These are phyloP conservation scores for Phaffia rhodozyma DNA, from an alignment of 1,284 basidiomycete genomes.

Conservation along the genomic window DNA sequence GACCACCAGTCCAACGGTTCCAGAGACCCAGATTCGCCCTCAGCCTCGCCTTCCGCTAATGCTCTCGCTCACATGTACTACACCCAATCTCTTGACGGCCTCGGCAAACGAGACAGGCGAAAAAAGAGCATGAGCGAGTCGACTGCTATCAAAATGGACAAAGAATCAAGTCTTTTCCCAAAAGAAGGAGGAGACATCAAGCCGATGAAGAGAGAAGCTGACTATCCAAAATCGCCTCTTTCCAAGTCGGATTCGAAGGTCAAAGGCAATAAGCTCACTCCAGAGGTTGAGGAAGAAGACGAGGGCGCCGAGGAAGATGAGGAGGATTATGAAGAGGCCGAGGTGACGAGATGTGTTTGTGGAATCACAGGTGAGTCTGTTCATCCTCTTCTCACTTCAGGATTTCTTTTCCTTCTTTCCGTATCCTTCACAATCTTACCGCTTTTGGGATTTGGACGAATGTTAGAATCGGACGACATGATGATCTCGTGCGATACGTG, in stretches of 20 bases:
- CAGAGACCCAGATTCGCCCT: too few species aligned
- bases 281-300: constrained; percentile 21
- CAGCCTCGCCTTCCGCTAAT: constrained; percentile 9
- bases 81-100: constrained; percentile 9
- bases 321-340: constrained; percentile 56
- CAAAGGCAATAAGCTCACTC: constrained; percentile 17
- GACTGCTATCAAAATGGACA: constrained; percentile 1
- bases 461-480: constrained; percentile 57
- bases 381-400: constrained; percentile 17
- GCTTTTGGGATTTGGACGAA: constrained; percentile 4
- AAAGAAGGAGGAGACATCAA: neutral
- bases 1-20: too few species aligned
- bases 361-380: constrained; percentile 62
- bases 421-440: constrained; percentile 9
- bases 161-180: neutral
- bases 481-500: constrained; percentile 98
- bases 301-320: constrained; percentile 38
- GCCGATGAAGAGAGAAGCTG: constrained; percentile 2
- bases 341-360: constrained; percentile 89
- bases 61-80: constrained; percentile 16
- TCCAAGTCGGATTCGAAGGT: constrained; percentile 28
- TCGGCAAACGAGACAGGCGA: constrained; percentile 15
- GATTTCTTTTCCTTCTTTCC: neutral
- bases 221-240: neutral
- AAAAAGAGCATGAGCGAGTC: constrained; percentile 6